Conservation (phyloP, 73 alveolate species). For the Paramecium primaurelia region DNA sequence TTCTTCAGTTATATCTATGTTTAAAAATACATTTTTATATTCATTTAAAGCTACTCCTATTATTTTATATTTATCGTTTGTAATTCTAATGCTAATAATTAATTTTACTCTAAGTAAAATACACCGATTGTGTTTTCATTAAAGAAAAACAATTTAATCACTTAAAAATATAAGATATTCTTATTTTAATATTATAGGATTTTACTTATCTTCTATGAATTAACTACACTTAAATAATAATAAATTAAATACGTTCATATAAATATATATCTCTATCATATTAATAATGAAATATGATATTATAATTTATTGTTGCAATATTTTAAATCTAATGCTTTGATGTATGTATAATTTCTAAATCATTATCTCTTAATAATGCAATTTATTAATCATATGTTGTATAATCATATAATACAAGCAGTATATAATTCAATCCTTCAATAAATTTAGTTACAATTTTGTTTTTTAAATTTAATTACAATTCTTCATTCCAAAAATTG, state of each 20-base stretch:
- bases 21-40: background rate
- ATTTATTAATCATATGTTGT: background rate
- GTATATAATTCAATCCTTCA: background rate
- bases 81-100: background rate
- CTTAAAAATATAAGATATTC: background rate
- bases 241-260: background rate
- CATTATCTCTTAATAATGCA: background rate
- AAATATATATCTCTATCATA: background rate
- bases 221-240: background rate
- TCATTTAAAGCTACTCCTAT: background rate
- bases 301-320: background rate
- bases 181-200: background rate
- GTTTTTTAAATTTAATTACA: background rate
- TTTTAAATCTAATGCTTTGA: background rate
- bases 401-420: background rate
- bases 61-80: background rate
- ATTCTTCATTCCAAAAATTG: constrained; percentile 13
- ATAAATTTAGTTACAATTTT: background rate
- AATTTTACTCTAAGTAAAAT: background rate
- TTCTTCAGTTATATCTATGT: background rate
- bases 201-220: background rate
- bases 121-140: background rate
- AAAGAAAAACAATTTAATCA: background rate
- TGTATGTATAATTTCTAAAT: background rate
- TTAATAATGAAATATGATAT: background rate